Conservation (phyloP, 2,329 filamentous ascomycete species). For the Ophiostoma tasmaniense region DNA sequence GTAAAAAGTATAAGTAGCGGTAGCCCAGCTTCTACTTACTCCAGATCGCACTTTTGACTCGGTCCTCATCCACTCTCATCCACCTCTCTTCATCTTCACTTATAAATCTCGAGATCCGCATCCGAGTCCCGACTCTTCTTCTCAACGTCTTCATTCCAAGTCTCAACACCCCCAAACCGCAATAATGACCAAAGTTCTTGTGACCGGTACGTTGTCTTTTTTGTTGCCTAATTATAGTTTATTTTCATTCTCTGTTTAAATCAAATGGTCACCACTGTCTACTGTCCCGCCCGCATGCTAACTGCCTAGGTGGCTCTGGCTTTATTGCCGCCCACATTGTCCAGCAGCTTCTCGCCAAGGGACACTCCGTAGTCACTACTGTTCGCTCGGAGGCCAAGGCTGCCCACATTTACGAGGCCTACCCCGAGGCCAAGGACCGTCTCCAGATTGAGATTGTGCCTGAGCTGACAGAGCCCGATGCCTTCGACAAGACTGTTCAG, state of each 20-base stretch:
- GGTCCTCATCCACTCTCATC: not conserved
- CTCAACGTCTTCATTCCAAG: not conserved
- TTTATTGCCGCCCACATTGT: slow-evolving; percentile 48
- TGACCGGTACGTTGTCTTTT: slow-evolving; percentile 32
- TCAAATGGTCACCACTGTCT: not conserved
- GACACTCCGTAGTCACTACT: slow-evolving; percentile 47
- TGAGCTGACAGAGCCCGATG: slow-evolving; percentile 64
- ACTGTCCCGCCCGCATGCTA: not conserved
- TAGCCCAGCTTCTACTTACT: not conserved
- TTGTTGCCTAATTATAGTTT: too few species aligned
- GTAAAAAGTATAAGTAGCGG: not conserved
- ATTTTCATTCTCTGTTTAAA: too few species aligned
- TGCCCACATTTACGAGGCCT: slow-evolving; percentile 40
- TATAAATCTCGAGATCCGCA: not conserved
- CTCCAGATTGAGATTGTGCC: slow-evolving; percentile 56
- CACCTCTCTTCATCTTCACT: not conserved
- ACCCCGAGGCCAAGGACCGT: slow-evolving; percentile 34
- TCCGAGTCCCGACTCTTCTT: not conserved
- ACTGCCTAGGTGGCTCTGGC: slow-evolving; percentile 39
- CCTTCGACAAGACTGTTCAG: slow-evolving; percentile 59
- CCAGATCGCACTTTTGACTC: not conserved
- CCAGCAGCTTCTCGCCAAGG: slow-evolving; percentile 42
- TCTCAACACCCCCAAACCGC: not conserved
- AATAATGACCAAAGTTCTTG: slow-evolving; percentile 38
- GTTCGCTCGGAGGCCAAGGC: slow-evolving; percentile 49